Evolutionary conservation across 495 filamentous ascomycete genomes (phyloP).

Genomic region (Neurospora terricola): DNA sequence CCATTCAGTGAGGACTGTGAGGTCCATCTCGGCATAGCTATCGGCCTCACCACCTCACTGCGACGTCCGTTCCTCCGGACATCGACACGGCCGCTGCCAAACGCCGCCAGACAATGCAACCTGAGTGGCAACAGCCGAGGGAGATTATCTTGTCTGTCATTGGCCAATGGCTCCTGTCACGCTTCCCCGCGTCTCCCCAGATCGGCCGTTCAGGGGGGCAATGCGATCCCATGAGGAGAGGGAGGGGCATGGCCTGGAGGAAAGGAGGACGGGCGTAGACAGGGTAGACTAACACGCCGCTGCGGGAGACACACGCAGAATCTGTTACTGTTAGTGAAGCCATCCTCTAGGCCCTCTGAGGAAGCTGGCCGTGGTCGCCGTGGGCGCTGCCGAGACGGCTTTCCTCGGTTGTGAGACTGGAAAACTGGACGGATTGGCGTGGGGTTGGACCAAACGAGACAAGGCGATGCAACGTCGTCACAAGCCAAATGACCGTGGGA

Average conservation of each 20-base stretch:
- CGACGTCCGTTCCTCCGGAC: neutral
- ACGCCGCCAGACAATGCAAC: neutral
- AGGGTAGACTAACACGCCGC: neutral
- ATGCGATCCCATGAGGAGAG: neutral
- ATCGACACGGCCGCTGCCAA: neutral
- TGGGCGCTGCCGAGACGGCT: neutral
- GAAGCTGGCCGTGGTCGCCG: neutral
- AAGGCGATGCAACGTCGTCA: neutral
- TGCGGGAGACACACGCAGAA: neutral
- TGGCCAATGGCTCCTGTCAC: constrained; percentile 17
- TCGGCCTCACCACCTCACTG: neutral
- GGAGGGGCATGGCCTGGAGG: constrained; percentile 9
- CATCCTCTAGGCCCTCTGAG: neutral
- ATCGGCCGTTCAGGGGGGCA: constrained; percentile 18
- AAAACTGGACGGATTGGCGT: neutral
- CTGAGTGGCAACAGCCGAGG: neutral
- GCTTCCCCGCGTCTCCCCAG: neutral
- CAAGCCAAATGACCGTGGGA: neutral
- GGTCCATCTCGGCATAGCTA: neutral
- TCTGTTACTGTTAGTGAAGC: neutral
- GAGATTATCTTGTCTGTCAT: constrained; percentile 6
- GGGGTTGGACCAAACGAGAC: neutral
- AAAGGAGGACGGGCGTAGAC: neutral
- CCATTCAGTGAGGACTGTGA: neutral
- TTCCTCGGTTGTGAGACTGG: neutral